These are phyloP conservation scores for Fusarium tuaranense DNA, from an alignment of 2,329 filamentous ascomycete genomes.

Conservation along the genomic window DNA sequence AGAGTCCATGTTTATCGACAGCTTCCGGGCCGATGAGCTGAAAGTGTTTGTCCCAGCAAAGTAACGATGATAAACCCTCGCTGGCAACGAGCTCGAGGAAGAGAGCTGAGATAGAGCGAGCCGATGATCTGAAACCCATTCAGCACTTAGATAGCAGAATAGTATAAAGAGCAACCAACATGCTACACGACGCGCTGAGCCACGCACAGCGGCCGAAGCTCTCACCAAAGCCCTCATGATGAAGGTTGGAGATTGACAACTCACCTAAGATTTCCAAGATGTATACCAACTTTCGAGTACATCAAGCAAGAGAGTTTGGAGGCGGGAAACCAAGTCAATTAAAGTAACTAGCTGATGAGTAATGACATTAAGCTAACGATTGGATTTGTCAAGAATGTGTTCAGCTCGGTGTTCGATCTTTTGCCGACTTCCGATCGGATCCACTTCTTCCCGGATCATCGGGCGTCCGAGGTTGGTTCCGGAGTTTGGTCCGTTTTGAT, in stretches of 20 bases:
- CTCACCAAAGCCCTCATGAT: conserved; percentile 18
- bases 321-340: neutral
- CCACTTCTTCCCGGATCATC: conserved; percentile 18
- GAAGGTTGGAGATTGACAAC: neutral
- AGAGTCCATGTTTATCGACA: conserved; percentile 12
- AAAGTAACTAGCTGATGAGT: neutral
- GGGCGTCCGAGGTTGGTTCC: conserved; percentile 10
- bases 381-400: conserved; percentile 2
- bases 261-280: neutral
- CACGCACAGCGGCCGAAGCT: conserved; percentile 8
- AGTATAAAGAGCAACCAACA: conserved; percentile 40
- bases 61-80: conserved; percentile 6
- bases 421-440: conserved; percentile 11
- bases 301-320: no score
- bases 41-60: conserved; percentile 2
- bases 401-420: neutral
- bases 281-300: neutral
- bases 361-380: neutral
- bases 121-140: conserved; percentile 33
- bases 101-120: conserved; percentile 10
- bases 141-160: conserved; percentile 31
- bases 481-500: neutral
- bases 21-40: conserved; percentile 1
- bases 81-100: neutral
- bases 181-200: conserved; percentile 25